Conservation (phyloP, 2,329 filamentous ascomycete species). For the Colletotrichum graminicola region DNA sequence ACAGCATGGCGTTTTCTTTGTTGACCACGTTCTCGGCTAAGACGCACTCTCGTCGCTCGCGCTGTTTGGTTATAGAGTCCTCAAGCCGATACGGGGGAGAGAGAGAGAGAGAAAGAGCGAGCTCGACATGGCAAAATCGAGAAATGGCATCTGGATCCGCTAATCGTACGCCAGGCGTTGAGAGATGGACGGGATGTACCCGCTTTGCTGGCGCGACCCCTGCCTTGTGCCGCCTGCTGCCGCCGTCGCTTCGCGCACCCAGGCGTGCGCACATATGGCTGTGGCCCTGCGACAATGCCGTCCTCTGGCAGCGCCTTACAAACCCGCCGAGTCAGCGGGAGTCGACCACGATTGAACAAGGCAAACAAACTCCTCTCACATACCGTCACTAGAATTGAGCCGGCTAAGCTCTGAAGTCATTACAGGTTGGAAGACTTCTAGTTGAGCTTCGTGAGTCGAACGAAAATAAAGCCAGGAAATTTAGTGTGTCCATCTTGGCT, state of each 20-base stretch:
- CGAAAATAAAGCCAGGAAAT: neutral
- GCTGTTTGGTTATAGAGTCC: neutral
- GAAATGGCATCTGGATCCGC: constrained; percentile 16
- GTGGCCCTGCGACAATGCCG: constrained; percentile 19
- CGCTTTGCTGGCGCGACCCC: neutral
- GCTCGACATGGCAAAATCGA: constrained; percentile 16
- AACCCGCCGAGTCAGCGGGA: constrained; percentile 30
- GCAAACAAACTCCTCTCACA: neutral
- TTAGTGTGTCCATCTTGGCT: neutral
- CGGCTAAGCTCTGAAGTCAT: too few species aligned
- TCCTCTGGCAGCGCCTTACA: neutral
- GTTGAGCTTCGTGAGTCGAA: neutral
- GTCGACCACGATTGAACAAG: neutral
- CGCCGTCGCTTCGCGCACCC: neutral
- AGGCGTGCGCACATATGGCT: constrained; percentile 21
- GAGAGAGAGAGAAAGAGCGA: constrained; percentile 1
- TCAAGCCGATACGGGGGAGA: neutral
- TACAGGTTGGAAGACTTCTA: too few species aligned
- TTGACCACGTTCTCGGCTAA: neutral
- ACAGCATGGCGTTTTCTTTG: constrained; percentile 55
- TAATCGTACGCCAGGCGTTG: constrained; percentile 14
- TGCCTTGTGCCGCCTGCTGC: neutral
- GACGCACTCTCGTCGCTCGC: neutral
- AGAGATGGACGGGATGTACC: fast-evolving
- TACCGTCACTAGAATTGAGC: neutral